Evolutionary conservation across 1,139 yeast species (phyloP).

Genomic region (Arxiozyma heterogenica): DNA sequence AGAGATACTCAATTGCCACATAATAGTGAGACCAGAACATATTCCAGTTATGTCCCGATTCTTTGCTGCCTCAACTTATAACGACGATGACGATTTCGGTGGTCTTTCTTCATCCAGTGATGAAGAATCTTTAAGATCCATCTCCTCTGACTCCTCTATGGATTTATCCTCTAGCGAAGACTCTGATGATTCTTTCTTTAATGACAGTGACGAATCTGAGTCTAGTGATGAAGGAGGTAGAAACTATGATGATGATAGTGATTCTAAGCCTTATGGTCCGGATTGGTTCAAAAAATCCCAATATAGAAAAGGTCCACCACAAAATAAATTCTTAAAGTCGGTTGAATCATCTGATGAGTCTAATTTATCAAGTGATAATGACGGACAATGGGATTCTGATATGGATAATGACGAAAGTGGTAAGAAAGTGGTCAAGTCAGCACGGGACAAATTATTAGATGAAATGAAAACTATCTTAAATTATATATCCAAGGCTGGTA

Average conservation of each 20-base stretch:
- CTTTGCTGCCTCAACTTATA: constrained; percentile 51
- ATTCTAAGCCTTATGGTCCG: constrained; percentile 33
- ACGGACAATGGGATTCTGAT: constrained; percentile 16
- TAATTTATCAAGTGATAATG: constrained; percentile 13
- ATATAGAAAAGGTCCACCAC: constrained; percentile 31
- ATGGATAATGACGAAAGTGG: constrained; percentile 45
- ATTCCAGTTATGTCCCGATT: constrained; percentile 48
- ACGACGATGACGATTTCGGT: constrained; percentile 51
- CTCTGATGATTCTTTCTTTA: constrained; percentile 23
- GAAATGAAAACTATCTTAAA: constrained; percentile 41
- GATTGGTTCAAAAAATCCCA: constrained; percentile 35
- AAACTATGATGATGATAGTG: constrained; percentile 42
- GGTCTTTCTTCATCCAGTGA: constrained; percentile 38
- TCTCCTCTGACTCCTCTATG: constrained; percentile 33
- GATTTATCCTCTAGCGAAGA: constrained; percentile 17
- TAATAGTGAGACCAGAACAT: background rate
- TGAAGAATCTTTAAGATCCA: constrained; percentile 43
- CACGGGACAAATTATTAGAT: constrained; percentile 84
- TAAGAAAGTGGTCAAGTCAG: constrained; percentile 82
- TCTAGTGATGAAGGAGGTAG: constrained; percentile 30
- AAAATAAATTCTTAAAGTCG: constrained; percentile 28
- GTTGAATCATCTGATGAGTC: constrained; percentile 32
- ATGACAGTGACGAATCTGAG: constrained; percentile 24
- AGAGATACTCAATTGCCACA: background rate
- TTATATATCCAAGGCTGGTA: constrained; percentile 13